Evolutionary conservation across 345 rosid species (phyloP), one percentile per base, ranked within the genome.

Genomic region (Lumnitzera littorea): DNA sequence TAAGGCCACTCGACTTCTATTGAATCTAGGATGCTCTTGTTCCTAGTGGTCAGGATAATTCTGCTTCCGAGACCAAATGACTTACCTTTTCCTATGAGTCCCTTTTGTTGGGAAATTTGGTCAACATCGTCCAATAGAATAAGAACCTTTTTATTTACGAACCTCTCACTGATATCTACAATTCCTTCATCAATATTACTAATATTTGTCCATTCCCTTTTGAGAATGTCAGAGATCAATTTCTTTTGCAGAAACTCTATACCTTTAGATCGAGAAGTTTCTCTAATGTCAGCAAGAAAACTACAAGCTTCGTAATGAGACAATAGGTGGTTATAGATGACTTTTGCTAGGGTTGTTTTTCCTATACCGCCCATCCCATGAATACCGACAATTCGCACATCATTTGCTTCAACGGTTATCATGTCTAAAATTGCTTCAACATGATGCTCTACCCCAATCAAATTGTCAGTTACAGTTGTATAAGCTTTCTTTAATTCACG

Each of bases 311-410:
- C 58, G 11, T 17, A 66, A 11, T 2, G 16, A 4, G 1, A 2
- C n/a, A 17, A 5, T 10, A 52, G 12, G 12, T 43, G 4, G 0
- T 58, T 58, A 48, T 1, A 66, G 41, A 66, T 27, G 0, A 51
- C 56, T 14, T 57, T 58, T 41, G 24, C 63, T 24, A 58, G 58
- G 7, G 63, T 58, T 0, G 58, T 66, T 15, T 66, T 58, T 4
- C 63, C 69, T 0, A 66, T 66, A 2, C 58, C 69, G 15, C 58
- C 63, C 58, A 53, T 27, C 15, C 58, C 69, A 10, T 24, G 50
- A 0, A 46, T 52, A 16, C 24, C 51, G 2, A 65, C 14, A n/a
- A 13, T 3, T 0, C 12, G 3, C 0, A 27, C n/a, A 5, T 58
- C 63, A 4, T 13, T 15, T 7, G 51, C 10, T 2, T 57, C 16